Base-by-base conservation (phyloP, 1,139 yeast genomes). In the Lodderomyces theae region DNA sequence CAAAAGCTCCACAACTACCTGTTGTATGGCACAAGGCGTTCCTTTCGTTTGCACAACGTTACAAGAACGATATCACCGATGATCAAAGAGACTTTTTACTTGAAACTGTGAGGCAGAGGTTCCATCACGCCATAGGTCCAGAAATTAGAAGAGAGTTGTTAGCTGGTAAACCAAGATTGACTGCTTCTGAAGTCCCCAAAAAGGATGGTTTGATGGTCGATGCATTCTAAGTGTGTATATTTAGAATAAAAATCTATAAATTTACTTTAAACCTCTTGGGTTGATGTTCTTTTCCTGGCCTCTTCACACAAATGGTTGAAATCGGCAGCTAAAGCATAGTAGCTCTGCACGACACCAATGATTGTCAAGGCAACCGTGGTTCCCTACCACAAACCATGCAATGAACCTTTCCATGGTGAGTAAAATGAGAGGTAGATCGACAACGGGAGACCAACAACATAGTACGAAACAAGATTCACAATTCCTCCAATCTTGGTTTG, bases 21-120 rank as follows among this genome's bases (percentile, higher is more conserved):
- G 87, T 92, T 11, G 92, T 92, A 34, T 92, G 98, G 97, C 97
- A 94, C 60, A 95, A 92, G 61, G 90, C 97, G 2, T 84, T 92
- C 57, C 72, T 92, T 44, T 84, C 94, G 2, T 94, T 92, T 70
- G 95, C 97, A 34, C 97, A 90, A 68, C 77, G 96, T 50, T 92
- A 92, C 63, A 92, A 92, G 64, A 90, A 92, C 61, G 98, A 92
- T 69, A 87, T 92, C 45, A 92, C 98, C 12, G 96, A 88, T 54
- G 98, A 94, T 60, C 99, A 92, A 71, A 78, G 96, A 58, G 98
- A 92, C 54, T 88, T 90, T 64, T 69, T 92, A 47, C 66, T 92
- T 58, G 97, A 92, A 54, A 90, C 96, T 3, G 80, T 89, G 15
- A 84, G 96, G 64, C 90, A 85, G 60, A 85, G 96, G 64, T 83